These are phyloP conservation scores for Beauveria pseudobassiana DNA, from an alignment of 2,329 filamentous ascomycete species.

Conservation along the genomic window DNA sequence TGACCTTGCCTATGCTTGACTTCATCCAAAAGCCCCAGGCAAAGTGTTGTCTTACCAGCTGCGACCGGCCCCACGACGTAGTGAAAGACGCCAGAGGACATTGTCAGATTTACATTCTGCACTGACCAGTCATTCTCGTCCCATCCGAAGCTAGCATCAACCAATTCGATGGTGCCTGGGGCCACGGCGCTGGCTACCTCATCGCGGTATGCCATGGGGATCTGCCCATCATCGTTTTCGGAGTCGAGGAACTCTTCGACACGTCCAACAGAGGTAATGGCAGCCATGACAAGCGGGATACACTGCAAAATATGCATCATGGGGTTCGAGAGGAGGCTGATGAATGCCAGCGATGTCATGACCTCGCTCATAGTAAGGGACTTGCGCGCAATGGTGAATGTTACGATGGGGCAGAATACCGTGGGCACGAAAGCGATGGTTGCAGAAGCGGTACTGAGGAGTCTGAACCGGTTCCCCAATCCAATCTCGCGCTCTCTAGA, in stretches of 20 bases:
- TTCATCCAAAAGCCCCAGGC: slow-evolving; percentile 2
- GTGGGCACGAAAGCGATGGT: slow-evolving; percentile 22
- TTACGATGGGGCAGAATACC: slow-evolving; percentile 26
- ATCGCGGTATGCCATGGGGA: not conserved
- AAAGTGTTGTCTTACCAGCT: slow-evolving; percentile 20
- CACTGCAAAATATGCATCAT: slow-evolving; percentile 13
- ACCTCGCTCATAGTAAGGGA: slow-evolving; percentile 19
- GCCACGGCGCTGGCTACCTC: not conserved
- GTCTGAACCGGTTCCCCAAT: slow-evolving; percentile 16
- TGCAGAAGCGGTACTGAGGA: slow-evolving; percentile 19
- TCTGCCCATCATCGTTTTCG: not conserved
- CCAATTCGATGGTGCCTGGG: not conserved
- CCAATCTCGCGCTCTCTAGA: slow-evolving; percentile 18
- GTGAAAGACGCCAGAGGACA: not conserved
- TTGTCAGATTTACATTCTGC: not conserved
- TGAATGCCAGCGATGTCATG: slow-evolving; percentile 24
- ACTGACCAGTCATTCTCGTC: not conserved
- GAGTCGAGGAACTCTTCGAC: not conserved
- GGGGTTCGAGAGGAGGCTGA: slow-evolving; percentile 20
- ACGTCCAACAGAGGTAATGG: not conserved
- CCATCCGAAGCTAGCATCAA: not conserved
- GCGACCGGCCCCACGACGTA: slow-evolving; percentile 22
- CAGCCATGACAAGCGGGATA: not conserved
- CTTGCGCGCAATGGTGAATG: slow-evolving; percentile 20
- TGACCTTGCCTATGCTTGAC: not conserved